Evolutionary conservation across 2,329 filamentous ascomycete genomes (phyloP), one percentile per base, ranked within the genome.

Genomic region (Hymenoscyphus albidus): DNA sequence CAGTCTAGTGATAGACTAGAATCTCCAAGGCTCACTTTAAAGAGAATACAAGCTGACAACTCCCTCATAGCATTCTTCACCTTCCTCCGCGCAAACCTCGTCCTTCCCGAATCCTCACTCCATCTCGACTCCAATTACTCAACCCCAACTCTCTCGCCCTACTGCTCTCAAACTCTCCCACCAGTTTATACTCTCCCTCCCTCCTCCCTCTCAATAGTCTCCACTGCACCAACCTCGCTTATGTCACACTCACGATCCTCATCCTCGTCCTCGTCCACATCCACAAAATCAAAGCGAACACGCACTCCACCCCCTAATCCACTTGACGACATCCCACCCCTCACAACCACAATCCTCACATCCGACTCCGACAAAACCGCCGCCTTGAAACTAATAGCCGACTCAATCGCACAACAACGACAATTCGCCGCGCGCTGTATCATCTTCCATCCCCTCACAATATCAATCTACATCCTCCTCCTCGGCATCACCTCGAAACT

Each of bases 361-460:
- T 73, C 74, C 59, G 79, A 85, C 59, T 74, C 81, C 61, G 89
- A 93, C 75, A 87, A 88, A 74, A 78, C 87, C 68, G 82, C 86
- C 63, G 88, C 88, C 18, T 81, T 96, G 61, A 84, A 85, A 68
- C 84, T 96, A 22, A 83, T 96, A 48, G 89, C 92, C 66, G 91
- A 94, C 77, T 92, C 88, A 65, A 85, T 96, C 59, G 90, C 91
- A 42, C 89, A 96, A 77, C 92, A 95, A 80, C 87, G 89, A 67
- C 88, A 92, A 74, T 78, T 83, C 9, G 86, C 90, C 22, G 85
- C 87, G 54, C 79, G 80, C 62, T 79, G 85, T 67, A 79, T 95
- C 65, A 80, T 91, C 67, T 85, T 84, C 71, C 86, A 92, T 77
- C 86, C 85, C 0, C 75, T 84, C 31, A 79, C 81, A 59, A 73